A percentile compares a stretch with the other conserved stretches of the same genome.
These are phyloP conservation scores for Polysphondylium violaceum DNA, from an alignment of 78 protist species.

Conservation along the genomic window DNA sequence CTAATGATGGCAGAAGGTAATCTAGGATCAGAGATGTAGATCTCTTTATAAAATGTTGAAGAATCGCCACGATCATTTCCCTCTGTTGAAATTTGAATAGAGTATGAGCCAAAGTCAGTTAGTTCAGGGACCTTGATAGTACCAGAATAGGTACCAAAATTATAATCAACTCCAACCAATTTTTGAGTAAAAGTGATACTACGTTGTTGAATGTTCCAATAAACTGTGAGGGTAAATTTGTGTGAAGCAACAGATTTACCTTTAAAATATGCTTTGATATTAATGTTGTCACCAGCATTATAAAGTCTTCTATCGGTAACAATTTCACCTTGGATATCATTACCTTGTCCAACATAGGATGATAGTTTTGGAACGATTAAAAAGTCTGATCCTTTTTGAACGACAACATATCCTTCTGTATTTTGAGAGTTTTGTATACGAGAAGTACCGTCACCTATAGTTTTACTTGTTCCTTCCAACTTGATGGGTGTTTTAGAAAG, in stretches of 20 bases:
- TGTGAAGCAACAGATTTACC: neutral
- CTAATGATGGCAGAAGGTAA: conserved; percentile 43
- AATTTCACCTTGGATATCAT: neutral
- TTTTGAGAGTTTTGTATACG: neutral
- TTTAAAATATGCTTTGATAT: conserved; percentile 33
- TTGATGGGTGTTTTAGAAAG: neutral
- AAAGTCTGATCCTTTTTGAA: neutral
- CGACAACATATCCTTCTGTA: neutral
- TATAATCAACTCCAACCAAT: conserved; percentile 9
- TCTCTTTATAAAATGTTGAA: neutral
- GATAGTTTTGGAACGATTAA: neutral
- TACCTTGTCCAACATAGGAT: no score
- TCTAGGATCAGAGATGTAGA: conserved; percentile 45
- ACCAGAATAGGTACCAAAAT: conserved; percentile 17
- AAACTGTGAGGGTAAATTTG: neutral
- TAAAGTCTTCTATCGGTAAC: conserved; percentile 52
- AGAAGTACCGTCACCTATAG: neutral
- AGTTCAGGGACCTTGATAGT: neutral
- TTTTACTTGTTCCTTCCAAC: conserved; percentile 4
- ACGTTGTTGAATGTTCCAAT: no score
- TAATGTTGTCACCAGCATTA: conserved; percentile 47
- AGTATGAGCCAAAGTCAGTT: conserved; percentile 14
- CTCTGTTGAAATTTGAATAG: neutral
- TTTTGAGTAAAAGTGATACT: no score
- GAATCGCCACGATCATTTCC: neutral